Evolutionary conservation across 257 asterid genomes (phyloP), one percentile per base, ranked within the genome.

Genomic region (Salvia miltiorrhiza): DNA sequence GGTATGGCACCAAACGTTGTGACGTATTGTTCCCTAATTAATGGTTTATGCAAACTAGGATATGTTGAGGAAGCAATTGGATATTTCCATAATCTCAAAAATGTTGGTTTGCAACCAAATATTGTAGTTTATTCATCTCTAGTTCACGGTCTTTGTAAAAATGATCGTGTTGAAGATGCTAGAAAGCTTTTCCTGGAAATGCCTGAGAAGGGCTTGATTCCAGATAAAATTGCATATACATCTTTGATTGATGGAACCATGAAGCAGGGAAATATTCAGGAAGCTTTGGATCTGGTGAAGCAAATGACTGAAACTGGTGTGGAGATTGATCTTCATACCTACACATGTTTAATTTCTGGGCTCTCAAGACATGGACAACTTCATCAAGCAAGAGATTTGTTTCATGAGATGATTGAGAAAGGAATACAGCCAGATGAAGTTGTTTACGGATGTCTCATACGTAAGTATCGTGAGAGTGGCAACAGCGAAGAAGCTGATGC

Each of bases 11-110:
- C 92, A 13, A 83, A 91, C 21, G 41, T 76, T 44, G 87, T 88
- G 79, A 90, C 95, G 4, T 90, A 82, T 79, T 63, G 88, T 60
- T 79, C 85, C 19, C 49, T 88, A 57, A 79, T 90, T 70, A 83
- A 82, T 74, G 95, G 98, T 71, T 74, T 87, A 74, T 93, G 96
- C 87, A 84, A 78, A 70, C 75, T 78, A 71, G 97, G 97, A 45
- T 78, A 39, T 75, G 76, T 93, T 37, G 65, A 88, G 72, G 95
- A 87, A 81, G 98, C 97, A 70, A 59, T 80, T 44, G 81, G 66
- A 52, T 83, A 79, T 77, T 88, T 90, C 74, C 57, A 67, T 60
- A 23, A 50, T 41, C 83, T 93, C 86, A 81, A 70, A 55, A 75
- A 69, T 56, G 65, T 59, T 67, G 91, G 95, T 49, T 77, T 85